These are phyloP conservation scores for Schwanniomyces yamadae DNA, from an alignment of 805 yeast species.

Conservation along the genomic window DNA sequence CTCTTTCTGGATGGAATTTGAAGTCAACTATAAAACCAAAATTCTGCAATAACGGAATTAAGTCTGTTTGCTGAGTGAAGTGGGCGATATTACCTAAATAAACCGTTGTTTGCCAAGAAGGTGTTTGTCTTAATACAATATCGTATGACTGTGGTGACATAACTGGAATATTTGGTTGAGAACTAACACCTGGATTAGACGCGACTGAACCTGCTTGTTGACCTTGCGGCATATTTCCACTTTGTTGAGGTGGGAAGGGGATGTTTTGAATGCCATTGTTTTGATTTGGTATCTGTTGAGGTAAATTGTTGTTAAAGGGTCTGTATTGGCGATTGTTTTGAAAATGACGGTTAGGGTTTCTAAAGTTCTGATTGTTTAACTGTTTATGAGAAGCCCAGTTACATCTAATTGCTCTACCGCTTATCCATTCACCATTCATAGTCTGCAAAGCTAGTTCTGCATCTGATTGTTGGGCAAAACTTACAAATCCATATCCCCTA, in stretches of 20 bases:
- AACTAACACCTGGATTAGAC: constrained; percentile 2
- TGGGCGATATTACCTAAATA: constrained; percentile 85
- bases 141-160: constrained; percentile 63
- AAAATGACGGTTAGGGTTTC: constrained; percentile 12
- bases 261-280: constrained; percentile 9
- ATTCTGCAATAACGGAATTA: constrained; percentile 70
- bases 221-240: constrained; percentile 3
- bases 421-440: constrained; percentile 72
- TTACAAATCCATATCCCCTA: constrained; percentile 88
- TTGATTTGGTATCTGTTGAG: constrained; percentile 11
- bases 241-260: constrained; percentile 8
- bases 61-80: constrained; percentile 67
- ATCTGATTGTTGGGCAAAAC: constrained; percentile 62
- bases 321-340: constrained; percentile 14
- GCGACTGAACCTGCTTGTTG: constrained; percentile 3
- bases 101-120: constrained; percentile 82
- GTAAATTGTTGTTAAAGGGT: constrained; percentile 14
- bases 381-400: constrained; percentile 86
- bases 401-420: constrained; percentile 76
- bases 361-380: constrained; percentile 13
- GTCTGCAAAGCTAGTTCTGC: constrained; percentile 71
- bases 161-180: constrained; percentile 21
- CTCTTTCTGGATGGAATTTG: constrained; percentile 75
- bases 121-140: constrained; percentile 71
- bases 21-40: constrained; percentile 84